Base-by-base conservation (phyloP, 2,329 filamentous ascomycete species). In the Sporothrix phasma region DNA sequence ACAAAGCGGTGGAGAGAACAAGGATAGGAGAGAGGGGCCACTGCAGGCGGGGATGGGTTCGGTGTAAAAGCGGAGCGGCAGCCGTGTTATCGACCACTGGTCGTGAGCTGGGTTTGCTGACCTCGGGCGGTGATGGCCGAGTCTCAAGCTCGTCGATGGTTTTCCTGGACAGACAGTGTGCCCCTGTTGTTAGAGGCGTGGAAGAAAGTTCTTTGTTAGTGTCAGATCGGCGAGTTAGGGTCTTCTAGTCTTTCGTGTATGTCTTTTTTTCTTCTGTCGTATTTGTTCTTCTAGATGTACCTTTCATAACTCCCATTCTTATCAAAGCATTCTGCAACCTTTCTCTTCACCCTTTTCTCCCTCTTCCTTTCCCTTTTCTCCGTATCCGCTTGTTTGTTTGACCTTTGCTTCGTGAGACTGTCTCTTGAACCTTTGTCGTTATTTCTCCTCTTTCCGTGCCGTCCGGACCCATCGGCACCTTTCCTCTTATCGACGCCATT, bases 131-230 rank as follows among this genome's bases (percentile, higher is more conserved):
- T 37, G 17, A 8, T 17, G 11, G 11, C 45, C 45, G 45, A 47
- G 45, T 26, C 15, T 47, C 15, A 15, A 5, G 5, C 5, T 43
- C 19, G 17, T 43, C 5, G 19, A 41, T 5, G 39, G 39, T 17
- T 13, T 17, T 41, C n/a, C 39, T 41, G 2, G 39, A 17, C 34
- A 41, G 39, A 17, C 39, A n/a, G 7, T 19, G 41, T 7, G 41
- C 19, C 31, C 15, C 19, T 13, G 31, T 24, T 11, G 26, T 17
- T 34, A 11, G 26, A n/a, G 15, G 45, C 8, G 19, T 54, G 51
- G 31, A 54, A 54, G 51, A 54, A 54, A 24, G 51, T 54, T 54
- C 34, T 54, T 39, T 43, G 54, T 43, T 58, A 58, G 54, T 58
- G 34, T 43, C 22, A 58, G 54, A 59, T 59, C 56, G 39, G 39